Evolutionary conservation across 345 rosid genomes (phyloP).

Genomic region (Murraya paniculata): DNA sequence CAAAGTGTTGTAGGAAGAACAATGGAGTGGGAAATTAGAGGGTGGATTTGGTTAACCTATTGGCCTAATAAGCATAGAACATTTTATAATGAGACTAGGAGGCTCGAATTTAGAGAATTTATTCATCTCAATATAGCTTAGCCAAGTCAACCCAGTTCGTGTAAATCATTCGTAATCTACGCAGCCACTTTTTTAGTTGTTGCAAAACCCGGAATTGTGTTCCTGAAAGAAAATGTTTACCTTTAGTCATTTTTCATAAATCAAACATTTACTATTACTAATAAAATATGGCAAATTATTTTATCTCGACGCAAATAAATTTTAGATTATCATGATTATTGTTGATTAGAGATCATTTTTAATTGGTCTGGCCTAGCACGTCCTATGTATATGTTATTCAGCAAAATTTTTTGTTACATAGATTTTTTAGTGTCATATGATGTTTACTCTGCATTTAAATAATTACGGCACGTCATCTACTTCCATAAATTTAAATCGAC

Average conservation of each 20-base stretch:
- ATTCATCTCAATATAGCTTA: conserved; percentile 52
- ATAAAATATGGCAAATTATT: background rate
- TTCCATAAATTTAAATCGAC: too few species aligned
- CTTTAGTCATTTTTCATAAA: background rate
- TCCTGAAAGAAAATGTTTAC: background rate
- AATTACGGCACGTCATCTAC: too few species aligned
- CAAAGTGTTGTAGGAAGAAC: conserved; percentile 51
- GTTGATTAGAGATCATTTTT: too few species aligned
- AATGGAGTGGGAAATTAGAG: conserved; percentile 79
- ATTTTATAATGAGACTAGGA: conserved; percentile 70
- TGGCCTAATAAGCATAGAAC: conserved; percentile 87
- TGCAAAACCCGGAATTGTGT: background rate
- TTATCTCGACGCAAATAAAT: background rate
- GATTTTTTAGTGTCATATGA: too few species aligned
- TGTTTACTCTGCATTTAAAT: too few species aligned
- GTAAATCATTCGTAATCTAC: background rate
- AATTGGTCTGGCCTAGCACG: too few species aligned
- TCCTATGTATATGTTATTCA: too few species aligned
- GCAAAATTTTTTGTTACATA: too few species aligned
- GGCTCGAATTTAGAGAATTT: conserved; percentile 66
- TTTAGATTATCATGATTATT: too few species aligned
- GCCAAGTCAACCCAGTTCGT: background rate
- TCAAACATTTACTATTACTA: background rate
- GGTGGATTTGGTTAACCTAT: conserved; percentile 87
- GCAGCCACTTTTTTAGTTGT: background rate